phyloP scores from a whole-genome alignment of 2,329 filamentous ascomycete genomes.

The Apiospora rasikravindrae region DNA sequence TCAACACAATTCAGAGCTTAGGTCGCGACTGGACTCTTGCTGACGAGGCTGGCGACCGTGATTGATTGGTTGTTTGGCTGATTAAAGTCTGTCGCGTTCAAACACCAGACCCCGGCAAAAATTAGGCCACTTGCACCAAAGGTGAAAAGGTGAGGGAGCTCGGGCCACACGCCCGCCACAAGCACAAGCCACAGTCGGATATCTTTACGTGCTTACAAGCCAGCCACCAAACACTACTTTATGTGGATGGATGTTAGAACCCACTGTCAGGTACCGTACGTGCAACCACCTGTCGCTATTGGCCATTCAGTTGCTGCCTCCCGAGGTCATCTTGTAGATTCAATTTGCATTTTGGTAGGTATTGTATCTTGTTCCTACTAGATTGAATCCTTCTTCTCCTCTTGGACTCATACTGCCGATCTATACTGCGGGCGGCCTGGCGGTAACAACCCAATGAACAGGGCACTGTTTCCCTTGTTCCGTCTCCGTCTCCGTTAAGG shows the following conservation, averaged over 20 bases:
- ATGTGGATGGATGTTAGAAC: no score
- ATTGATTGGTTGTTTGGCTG: slow-evolving; percentile 1
- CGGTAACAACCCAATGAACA: background rate
- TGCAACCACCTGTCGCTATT: no score
- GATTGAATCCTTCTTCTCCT: background rate
- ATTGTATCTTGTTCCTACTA: background rate
- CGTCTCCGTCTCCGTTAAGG: no score
- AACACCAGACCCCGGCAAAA: background rate
- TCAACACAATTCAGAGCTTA: slow-evolving; percentile 10
- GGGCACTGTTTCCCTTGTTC: background rate
- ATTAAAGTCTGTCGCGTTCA: background rate
- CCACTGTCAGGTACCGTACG: no score
- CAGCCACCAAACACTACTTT: no score
- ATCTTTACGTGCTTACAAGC: no score
- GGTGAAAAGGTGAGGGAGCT: no score
- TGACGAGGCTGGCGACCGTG: slow-evolving; percentile 1
- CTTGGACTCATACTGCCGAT: background rate
- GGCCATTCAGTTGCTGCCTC: background rate
- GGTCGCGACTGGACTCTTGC: slow-evolving; percentile 15
- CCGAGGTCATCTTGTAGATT: no score
- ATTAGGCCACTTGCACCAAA: background rate
- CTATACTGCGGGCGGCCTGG: background rate
- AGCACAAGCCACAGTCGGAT: background rate
- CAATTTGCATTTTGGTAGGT: background rate
- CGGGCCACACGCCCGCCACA: background rate